Conservation (phyloP, 192 early-diverging fungal genomes). For the Gonapodya sp. region DNA sequence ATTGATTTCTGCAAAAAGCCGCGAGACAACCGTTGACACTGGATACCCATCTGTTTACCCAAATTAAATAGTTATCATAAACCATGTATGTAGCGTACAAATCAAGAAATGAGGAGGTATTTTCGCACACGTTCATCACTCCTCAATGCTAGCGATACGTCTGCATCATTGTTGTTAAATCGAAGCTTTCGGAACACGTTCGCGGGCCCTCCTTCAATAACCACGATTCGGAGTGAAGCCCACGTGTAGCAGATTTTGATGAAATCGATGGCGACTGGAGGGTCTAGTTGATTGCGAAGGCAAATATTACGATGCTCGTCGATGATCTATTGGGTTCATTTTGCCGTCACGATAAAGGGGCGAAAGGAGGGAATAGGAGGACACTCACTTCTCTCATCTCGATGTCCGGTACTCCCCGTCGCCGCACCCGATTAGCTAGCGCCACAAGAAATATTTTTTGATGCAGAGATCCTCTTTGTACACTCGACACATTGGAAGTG, state of each 20-base stretch:
- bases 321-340: neutral
- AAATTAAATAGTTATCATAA: too few species aligned
- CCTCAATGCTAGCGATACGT: neutral
- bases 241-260: neutral
- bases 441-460: slow-evolving; percentile 81
- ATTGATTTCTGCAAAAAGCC: too few species aligned
- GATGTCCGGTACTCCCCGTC: slow-evolving; percentile 61
- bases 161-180: neutral
- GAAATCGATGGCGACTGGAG: neutral
- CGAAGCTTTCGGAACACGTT: neutral
- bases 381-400: slow-evolving; percentile 54
- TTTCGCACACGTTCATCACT: neutral
- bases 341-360: neutral
- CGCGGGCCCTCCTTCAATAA: neutral
- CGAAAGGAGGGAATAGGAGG: neutral
- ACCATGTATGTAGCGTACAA: too few species aligned
- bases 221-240: neutral
- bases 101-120: neutral
- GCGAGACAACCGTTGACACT: too few species aligned
- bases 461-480: slow-evolving; percentile 63
- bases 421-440: slow-evolving; percentile 47
- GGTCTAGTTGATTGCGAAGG: neutral
- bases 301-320: neutral
- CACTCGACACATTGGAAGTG: slow-evolving; percentile 61
- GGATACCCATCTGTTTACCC: too few species aligned